A percentile compares a stretch with the other conserved stretches of the same genome.
Evolutionary conservation across 148 eudicot genomes (phyloP).

Genomic region (Fallopia convolvulus): DNA sequence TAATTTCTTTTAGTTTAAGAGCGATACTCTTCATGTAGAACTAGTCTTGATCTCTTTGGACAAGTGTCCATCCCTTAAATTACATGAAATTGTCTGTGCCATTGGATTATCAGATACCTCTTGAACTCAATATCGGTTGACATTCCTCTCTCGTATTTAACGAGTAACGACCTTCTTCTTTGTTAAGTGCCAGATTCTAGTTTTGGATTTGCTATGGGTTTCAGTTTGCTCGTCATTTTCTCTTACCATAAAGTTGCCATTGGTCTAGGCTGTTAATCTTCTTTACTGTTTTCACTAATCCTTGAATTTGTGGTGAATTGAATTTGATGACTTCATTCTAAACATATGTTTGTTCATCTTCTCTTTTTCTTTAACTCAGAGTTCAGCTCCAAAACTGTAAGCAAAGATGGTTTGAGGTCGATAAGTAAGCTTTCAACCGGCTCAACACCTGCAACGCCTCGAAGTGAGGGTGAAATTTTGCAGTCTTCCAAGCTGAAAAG

Average conservation of each 20-base stretch:
- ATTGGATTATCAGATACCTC: not conserved
- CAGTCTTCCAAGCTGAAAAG: slow-evolving; percentile 14
- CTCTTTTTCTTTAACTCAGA: not conserved
- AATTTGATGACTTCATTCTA: not conserved
- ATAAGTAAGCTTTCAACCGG: slow-evolving; percentile 7
- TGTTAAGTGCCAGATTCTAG: not conserved
- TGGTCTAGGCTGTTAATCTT: not conserved
- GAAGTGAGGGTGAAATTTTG: slow-evolving; percentile 16
- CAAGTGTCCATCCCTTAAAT: not conserved
- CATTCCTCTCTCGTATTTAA: not conserved
- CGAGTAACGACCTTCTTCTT: not conserved
- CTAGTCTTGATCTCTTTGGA: not conserved
- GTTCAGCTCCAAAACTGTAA: slow-evolving; percentile 10
- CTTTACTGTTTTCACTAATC: not conserved
- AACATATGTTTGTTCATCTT: not conserved
- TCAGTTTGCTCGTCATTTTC: not conserved
- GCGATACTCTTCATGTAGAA: too few species aligned
- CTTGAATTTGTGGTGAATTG: not conserved
- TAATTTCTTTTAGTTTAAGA: not conserved
- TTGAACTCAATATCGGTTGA: not conserved
- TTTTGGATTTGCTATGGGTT: not conserved
- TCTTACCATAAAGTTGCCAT: not conserved
- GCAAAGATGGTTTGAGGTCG: slow-evolving; percentile 8
- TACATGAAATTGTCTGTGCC: not conserved
- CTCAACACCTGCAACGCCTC: slow-evolving; percentile 17